Base-by-base conservation (phyloP, 1,284 basidiomycete genomes). In the Apiotrichum sp. region DNA sequence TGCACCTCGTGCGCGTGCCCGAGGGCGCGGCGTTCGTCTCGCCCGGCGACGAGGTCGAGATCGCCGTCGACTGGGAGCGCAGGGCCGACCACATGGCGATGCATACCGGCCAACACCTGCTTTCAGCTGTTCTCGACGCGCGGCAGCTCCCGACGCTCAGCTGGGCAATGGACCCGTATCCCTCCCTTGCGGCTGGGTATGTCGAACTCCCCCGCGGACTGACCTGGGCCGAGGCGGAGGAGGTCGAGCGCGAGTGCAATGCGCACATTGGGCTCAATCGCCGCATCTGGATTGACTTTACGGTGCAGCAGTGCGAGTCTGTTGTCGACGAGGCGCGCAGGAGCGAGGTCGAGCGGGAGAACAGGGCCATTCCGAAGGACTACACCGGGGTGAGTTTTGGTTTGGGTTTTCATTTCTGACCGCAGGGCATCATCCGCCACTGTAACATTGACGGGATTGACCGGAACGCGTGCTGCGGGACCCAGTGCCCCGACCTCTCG, bases 391-490 rank as follows among this genome's bases (percentile, higher is more conserved):
- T 77, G 52, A 63, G 74, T 71, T 22, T 22, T 22, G 22, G 40
- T 8, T 32, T 16, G 22, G 33, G 46, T 35, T 8, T 5, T 8
- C 14, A 29, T 47, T 38, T 33, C 46, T 44, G 35, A 52, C 38
- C 7, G 3, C 53, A 76, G 41, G 89, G 88, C 29, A 85, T 93
- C 8, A 86, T 89, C 66, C 80, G 90, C 16, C 84, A 87, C 14
- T 83, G 91, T 36, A 80, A 86, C 43, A 93, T 93, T 52, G 86
- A 90, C 56, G 84, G 84, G 6, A 79, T 90, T 13, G 89, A 92
- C 71, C 81, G 84, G 41, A 90, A 87, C 71, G 87, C 73, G 56
- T 93, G 89, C 74, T 93, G 90, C 63, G 90, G 90, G 7, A 93
- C 89, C 5, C 90, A 93, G 73, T 55, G 70, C 16, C 71, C 74